phyloP scores from a whole-genome alignment of 345 rosid species.

The Citrus australasica region DNA sequence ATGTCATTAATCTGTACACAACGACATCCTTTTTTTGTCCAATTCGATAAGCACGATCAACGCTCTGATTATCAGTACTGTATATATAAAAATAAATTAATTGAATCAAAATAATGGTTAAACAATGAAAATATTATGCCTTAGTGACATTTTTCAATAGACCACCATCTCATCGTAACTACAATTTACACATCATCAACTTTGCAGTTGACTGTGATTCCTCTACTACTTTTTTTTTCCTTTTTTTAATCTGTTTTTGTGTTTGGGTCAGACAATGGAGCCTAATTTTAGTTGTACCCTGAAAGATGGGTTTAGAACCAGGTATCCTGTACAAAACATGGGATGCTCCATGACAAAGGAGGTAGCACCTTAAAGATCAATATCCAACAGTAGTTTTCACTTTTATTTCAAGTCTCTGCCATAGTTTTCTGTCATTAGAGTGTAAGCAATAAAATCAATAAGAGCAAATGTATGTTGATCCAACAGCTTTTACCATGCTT shows the following conservation, averaged over 20 bases:
- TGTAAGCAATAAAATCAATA: background rate
- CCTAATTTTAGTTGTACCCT: background rate
- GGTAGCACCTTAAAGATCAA: background rate
- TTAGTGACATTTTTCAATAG: background rate
- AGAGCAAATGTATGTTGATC: background rate
- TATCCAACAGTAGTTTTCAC: background rate
- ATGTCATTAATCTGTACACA: conserved; percentile 91
- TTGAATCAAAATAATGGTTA: background rate
- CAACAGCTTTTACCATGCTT: background rate
- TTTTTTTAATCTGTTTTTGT: background rate
- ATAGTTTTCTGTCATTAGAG: background rate
- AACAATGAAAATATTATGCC: background rate
- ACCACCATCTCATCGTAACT: background rate
- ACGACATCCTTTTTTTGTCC: conserved; percentile 93
- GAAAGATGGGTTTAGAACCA: background rate
- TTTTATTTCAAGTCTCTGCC: background rate
- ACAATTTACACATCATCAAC: background rate
- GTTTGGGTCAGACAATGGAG: background rate
- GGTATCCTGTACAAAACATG: background rate
- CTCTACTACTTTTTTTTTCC: background rate
- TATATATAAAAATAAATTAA: conserved; percentile 11
- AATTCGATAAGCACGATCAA: conserved; percentile 97
- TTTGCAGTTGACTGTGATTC: background rate
- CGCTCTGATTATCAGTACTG: conserved; percentile 97
- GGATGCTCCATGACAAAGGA: background rate